These are phyloP conservation scores for Calonectria fujianensis DNA, from an alignment of 2,329 filamentous ascomycete genomes.

Conservation along the genomic window DNA sequence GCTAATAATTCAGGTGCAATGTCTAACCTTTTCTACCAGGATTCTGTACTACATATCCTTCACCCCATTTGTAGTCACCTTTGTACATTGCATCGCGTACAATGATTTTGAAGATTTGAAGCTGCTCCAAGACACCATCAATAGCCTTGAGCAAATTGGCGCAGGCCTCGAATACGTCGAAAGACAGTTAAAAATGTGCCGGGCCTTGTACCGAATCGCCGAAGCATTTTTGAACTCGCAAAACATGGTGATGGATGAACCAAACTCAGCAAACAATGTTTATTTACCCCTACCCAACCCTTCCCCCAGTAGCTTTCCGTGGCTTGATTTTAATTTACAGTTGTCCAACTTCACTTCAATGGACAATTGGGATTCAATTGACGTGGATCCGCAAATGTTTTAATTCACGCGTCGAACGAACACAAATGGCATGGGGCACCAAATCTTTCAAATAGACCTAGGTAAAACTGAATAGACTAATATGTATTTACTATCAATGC, in stretches of 20 bases:
- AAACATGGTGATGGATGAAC: background rate
- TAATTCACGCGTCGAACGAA: background rate
- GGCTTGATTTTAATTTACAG: slow-evolving; percentile 22
- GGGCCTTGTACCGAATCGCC: slow-evolving; percentile 25
- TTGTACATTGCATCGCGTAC: slow-evolving; percentile 24
- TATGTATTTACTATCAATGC: background rate
- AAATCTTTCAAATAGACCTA: background rate
- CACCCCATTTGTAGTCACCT: slow-evolving; percentile 27
- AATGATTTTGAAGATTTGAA: slow-evolving; percentile 13
- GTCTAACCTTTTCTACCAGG: background rate
- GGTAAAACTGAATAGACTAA: background rate
- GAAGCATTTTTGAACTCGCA: slow-evolving; percentile 28
- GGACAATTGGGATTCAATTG: slow-evolving; percentile 1
- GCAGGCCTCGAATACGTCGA: slow-evolving; percentile 10
- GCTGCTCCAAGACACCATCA: slow-evolving; percentile 20
- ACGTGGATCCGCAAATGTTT: background rate
- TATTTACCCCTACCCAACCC: slow-evolving; percentile 20
- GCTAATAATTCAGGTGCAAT: background rate
- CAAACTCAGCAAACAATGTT: background rate
- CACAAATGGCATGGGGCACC: too few relatives aligned
- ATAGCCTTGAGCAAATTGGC: slow-evolving; percentile 18
- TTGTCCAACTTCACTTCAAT: slow-evolving; percentile 1
- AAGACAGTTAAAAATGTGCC: slow-evolving; percentile 30
- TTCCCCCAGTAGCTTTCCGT: slow-evolving; percentile 20
- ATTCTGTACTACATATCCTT: slow-evolving; percentile 30